Conservation (phyloP, 2,329 filamentous ascomycete species). For the Cercospora brassicicola region DNA sequence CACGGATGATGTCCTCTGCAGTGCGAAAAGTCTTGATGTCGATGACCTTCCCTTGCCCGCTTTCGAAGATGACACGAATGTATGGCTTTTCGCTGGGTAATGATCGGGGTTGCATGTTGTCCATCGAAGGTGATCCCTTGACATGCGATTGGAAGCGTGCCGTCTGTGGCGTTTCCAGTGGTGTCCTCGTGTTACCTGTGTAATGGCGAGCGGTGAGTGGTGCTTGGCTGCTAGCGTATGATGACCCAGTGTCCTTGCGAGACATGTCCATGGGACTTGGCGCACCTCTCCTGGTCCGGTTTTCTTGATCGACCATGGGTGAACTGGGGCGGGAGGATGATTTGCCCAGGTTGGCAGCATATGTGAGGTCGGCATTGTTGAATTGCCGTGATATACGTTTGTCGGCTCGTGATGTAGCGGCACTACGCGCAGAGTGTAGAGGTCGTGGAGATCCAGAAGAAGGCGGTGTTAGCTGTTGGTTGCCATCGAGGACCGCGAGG, state of each 20-base stretch:
- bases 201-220: constrained; percentile 45
- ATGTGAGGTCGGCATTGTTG: constrained; percentile 46
- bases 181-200: constrained; percentile 49
- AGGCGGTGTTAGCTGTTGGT: constrained; percentile 56
- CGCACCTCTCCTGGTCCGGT: constrained; percentile 55
- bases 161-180: constrained; percentile 62
- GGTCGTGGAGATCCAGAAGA: constrained; percentile 66
- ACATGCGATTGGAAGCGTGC: constrained; percentile 68
- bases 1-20: constrained; percentile 87
- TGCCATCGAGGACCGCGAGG: constrained; percentile 72
- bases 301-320: constrained; percentile 62
- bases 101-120: constrained; percentile 65
- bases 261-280: constrained; percentile 57
- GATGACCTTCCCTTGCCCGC: constrained; percentile 87
- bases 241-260: constrained; percentile 51
- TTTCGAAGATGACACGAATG: constrained; percentile 89
- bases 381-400: constrained; percentile 53
- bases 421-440: constrained; percentile 54
- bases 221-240: constrained; percentile 47
- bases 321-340: constrained; percentile 69
- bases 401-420: constrained; percentile 49
- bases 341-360: constrained; percentile 49
- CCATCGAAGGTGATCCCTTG: constrained; percentile 78
- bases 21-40: constrained; percentile 90
- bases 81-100: constrained; percentile 83